Conservation (phyloP, 768 basidiomycete genomes). For the Mycena vitilis region DNA sequence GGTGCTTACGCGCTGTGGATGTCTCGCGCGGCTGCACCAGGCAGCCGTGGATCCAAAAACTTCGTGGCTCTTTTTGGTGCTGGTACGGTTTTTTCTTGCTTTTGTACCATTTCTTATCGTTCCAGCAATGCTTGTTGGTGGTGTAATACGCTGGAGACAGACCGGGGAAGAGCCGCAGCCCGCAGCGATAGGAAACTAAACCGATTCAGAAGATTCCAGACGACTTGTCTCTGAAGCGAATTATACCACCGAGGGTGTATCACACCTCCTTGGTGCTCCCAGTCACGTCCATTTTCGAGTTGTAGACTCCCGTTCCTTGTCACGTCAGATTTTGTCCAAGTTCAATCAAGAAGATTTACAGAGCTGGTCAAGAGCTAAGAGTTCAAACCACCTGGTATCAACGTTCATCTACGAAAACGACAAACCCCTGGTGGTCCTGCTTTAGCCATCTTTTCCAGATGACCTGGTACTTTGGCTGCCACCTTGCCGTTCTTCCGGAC, state of each 20-base stretch:
- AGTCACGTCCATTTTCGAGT: no score
- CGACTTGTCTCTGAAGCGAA: no score
- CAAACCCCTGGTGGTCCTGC: constrained; percentile 20
- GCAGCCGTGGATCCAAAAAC: constrained; percentile 68
- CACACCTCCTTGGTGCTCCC: no score
- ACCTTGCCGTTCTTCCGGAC: constrained; percentile 41
- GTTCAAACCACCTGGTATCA: no score
- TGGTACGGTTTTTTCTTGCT: constrained; percentile 16
- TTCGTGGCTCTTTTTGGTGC: constrained; percentile 58
- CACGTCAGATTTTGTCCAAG: no score
- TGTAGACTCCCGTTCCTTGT: no score
- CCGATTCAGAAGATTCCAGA: no score
- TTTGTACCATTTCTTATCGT: no score
- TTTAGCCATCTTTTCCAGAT: constrained; percentile 55
- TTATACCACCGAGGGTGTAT: no score
- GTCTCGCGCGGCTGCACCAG: constrained; percentile 72
- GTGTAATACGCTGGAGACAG: constrained; percentile 33
- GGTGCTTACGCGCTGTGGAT: constrained; percentile 77
- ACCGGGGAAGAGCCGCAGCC: constrained; percentile 14
- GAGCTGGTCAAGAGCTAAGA: no score
- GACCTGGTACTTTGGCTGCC: constrained; percentile 43
- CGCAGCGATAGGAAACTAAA: neutral
- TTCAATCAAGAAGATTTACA: neutral
- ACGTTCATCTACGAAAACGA: constrained; percentile 14
- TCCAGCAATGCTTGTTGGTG: constrained; percentile 33